Conservation (phyloP, 2,329 filamentous ascomycete species). For the Trichoderma aggressivum region DNA sequence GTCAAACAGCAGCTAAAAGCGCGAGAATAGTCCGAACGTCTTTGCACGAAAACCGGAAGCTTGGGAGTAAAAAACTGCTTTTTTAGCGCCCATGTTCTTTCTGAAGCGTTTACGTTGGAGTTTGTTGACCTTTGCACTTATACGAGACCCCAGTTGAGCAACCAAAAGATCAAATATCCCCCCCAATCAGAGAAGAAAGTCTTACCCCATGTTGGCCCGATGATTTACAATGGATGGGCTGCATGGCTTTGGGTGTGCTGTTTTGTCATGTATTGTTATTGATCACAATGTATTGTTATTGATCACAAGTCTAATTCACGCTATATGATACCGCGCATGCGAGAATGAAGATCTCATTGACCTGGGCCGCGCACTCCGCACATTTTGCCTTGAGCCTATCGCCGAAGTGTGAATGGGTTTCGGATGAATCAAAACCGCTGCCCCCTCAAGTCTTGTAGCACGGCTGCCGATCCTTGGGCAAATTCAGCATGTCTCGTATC, state of each 20-base stretch:
- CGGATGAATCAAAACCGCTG: not conserved
- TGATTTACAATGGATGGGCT: not conserved
- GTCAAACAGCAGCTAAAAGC: not conserved
- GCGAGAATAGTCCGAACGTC: slow-evolving; percentile 17
- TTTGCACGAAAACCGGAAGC: slow-evolving; percentile 17
- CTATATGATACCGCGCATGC: not conserved
- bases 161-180: not conserved
- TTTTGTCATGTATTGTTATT: not conserved
- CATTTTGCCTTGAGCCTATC: not conserved
- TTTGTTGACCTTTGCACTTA: not conserved
- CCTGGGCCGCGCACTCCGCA: not conserved
- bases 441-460: not conserved
- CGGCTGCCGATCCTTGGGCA: not conserved
- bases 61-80: not conserved
- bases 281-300: not conserved
- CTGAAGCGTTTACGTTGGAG: not conserved
- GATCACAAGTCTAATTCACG: not conserved
- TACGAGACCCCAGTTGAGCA: not conserved
- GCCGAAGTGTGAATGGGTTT: not conserved
- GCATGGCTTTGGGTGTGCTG: not conserved
- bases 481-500: not conserved
- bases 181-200: too few relatives aligned
- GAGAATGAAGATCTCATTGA: not conserved
- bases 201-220: not conserved
- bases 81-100: not conserved